Evolutionary conservation across 441 rosid species (phyloP).

Genomic region (Kokia cookei): DNA sequence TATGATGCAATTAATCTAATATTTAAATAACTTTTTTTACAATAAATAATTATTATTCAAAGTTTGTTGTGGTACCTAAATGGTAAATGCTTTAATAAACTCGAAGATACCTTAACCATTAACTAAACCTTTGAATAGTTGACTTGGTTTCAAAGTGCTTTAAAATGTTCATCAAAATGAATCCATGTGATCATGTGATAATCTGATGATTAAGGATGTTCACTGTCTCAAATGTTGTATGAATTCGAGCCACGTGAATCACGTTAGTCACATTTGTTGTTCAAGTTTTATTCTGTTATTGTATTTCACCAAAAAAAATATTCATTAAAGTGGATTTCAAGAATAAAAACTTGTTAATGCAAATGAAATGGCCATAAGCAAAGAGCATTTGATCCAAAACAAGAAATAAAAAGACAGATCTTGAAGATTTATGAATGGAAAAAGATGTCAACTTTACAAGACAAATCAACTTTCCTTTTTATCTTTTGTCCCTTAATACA

Average conservation of each 20-base stretch:
- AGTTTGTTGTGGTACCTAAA: too few relatives aligned
- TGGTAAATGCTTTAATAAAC: too few relatives aligned
- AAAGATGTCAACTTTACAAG: slow-evolving; percentile 5
- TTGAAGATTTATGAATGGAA: slow-evolving; percentile 9
- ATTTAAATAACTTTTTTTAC: too few relatives aligned
- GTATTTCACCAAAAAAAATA: too few relatives aligned
- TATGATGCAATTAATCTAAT: too few relatives aligned
- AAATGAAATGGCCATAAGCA: neutral
- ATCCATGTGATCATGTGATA: too few relatives aligned
- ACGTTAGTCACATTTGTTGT: too few relatives aligned
- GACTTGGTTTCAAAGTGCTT: neutral
- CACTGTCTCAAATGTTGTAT: too few relatives aligned
- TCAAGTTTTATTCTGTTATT: too few relatives aligned
- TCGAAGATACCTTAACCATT: neutral
- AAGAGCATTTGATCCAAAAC: slow-evolving; percentile 1
- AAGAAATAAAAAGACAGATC: neutral
- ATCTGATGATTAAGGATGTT: too few relatives aligned
- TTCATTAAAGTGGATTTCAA: neutral
- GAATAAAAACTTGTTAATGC: neutral
- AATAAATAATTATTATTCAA: too few relatives aligned
- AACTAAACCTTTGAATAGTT: neutral
- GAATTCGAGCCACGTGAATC: too few relatives aligned
- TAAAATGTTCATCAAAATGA: neutral
- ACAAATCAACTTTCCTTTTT: neutral
- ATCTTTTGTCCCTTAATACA: slow-evolving; percentile 8